These are phyloP conservation scores for Aschersonia sp. DNA, from an alignment of 2,329 filamentous ascomycete genomes.

Conservation along the genomic window DNA sequence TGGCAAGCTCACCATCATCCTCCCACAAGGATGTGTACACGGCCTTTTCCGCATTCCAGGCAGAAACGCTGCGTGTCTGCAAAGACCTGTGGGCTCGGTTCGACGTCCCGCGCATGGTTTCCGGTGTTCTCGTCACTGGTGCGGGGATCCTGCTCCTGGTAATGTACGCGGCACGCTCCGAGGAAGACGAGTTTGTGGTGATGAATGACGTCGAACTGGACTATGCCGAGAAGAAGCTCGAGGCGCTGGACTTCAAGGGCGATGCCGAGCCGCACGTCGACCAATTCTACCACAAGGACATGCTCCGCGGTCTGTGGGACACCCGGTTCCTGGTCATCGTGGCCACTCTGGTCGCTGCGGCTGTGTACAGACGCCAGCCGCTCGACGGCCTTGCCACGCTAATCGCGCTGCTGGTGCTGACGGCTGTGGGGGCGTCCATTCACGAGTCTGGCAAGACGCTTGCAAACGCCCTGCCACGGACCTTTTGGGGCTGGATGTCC, in stretches of 20 bases:
- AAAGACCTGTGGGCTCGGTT: constrained; percentile 85
- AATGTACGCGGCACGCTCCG: constrained; percentile 52
- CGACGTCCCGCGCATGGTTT: constrained; percentile 71
- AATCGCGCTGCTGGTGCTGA: constrained; percentile 16
- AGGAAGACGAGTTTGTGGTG: constrained; percentile 38
- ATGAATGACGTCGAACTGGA: constrained; percentile 44
- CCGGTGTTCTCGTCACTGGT: constrained; percentile 60
- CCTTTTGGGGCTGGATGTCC: constrained; percentile 79
- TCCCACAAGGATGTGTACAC: constrained; percentile 27
- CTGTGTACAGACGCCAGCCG: constrained; percentile 17
- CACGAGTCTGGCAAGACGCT: constrained; percentile 28
- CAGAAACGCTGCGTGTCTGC: constrained; percentile 63
- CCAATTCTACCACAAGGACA: constrained; percentile 14
- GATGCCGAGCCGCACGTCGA: constrained; percentile 26
- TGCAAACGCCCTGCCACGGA: constrained; percentile 48
- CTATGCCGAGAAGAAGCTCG: constrained; percentile 41
- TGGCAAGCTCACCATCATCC: constrained; percentile 8
- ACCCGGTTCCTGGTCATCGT: constrained; percentile 17
- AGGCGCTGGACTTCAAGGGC: constrained; percentile 26
- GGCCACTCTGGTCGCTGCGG: constrained; percentile 13
- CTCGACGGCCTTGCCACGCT: constrained; percentile 24
- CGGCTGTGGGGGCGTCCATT: constrained; percentile 28
- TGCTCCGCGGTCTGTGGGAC: constrained; percentile 22
- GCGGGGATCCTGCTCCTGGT: constrained; percentile 54
- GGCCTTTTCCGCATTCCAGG: constrained; percentile 61